A percentile compares a stretch with the other conserved stretches of the same genome.
Conservation (phyloP, 352 stramenopile genomes). For the Phytophthora pistaciae region DNA sequence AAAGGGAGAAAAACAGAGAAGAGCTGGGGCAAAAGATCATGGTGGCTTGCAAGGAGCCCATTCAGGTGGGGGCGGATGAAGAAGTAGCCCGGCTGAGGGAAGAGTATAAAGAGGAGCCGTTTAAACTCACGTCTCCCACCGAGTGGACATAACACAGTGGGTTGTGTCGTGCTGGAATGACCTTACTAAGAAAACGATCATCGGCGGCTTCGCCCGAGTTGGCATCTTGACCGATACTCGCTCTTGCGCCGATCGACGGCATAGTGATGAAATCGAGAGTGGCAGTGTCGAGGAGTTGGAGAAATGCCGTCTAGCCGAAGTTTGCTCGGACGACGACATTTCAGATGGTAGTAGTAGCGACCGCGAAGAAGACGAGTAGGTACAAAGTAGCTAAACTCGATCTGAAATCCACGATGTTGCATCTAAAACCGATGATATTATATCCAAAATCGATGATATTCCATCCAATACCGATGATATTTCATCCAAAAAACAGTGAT, state of each 20-base stretch:
- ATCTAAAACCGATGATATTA: too few relatives aligned
- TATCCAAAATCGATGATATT: too few relatives aligned
- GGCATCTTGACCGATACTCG: background rate
- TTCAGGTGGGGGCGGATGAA: background rate
- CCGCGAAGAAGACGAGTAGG: background rate
- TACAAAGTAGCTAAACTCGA: background rate
- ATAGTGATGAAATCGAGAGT: background rate
- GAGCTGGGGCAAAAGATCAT: background rate
- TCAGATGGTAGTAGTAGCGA: background rate
- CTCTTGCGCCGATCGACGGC: background rate
- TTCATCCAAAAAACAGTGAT: too few relatives aligned
- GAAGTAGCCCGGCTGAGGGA: background rate
- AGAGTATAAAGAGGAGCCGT: background rate
- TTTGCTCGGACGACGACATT: background rate
- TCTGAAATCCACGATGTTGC: background rate
- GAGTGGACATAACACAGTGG: background rate
- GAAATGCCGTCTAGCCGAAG: background rate
- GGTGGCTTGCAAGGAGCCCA: background rate
- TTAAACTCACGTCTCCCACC: background rate
- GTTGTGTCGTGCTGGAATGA: background rate
- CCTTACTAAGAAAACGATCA: background rate
- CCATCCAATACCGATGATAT: too few relatives aligned
- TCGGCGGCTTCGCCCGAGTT: background rate
- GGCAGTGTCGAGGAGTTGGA: background rate
- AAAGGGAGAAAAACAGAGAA: background rate